Base-by-base conservation (phyloP, 208 protist species). In the Acanthamoeba lugdunensis region DNA sequence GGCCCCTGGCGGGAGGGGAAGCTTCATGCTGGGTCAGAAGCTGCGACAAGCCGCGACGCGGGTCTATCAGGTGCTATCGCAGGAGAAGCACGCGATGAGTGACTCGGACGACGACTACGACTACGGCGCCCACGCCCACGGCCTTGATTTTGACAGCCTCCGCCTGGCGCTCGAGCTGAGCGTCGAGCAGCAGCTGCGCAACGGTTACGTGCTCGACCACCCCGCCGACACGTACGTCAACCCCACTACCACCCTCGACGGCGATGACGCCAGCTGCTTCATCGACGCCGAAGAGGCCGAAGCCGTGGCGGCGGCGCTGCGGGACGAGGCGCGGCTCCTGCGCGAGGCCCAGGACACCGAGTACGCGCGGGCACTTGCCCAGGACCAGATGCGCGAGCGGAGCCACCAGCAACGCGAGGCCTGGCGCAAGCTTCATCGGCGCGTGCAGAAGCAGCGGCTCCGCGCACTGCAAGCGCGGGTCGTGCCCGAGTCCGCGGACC, bases 81-180 rank as follows among this genome's bases (percentile, higher is more conserved):
- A 81, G 73, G 73, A 81, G 73, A 81, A 81, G 73, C 33, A 81
- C 73, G 37, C 73, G 8, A 45, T 81, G 73, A 71, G 63, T n/a
- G 28, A 33, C 63, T 63, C 56, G 25, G 63, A 71, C 63, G 73
- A 81, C 11, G 45, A 81, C 73, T 16, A 16, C 5, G 30, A 11
- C 21, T 3, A 54, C 37, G 73, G 52, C 73, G 37, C 73, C 37
- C 37, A 41, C 37, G 37, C 2, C 37, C 37, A 41, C 37, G 37
- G 37, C 37, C 37, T 41, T 41, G 37, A 41, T 41, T 41, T 41
- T 41, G 37, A 41, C 37, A 41, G 37, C 73, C 41, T 81, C 13
- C 33, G 73, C 30, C 37, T 81, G 16, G 73, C 73, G 73, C 37
- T 81, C 41, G 73, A 81, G 37, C 37, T 48, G 25, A 81, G 73